Percentiles rank a stretch among this genome's conserved stretches.
Evolutionary conservation across 1,139 yeast genomes (phyloP).

Genomic region (Nakaseomyces sp.): DNA sequence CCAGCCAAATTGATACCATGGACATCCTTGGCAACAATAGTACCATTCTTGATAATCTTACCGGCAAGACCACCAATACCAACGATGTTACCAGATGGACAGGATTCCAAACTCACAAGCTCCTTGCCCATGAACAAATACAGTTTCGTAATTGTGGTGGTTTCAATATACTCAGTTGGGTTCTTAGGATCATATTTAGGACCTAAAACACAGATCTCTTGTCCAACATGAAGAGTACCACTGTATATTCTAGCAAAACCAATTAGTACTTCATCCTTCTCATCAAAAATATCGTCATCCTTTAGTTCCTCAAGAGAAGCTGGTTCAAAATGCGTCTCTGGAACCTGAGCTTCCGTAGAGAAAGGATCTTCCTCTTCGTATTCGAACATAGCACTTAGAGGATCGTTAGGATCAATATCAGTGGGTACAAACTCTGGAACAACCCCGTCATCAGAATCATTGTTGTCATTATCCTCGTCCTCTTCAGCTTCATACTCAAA

Average conservation of each 20-base stretch:
- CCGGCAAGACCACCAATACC: constrained; percentile 91
- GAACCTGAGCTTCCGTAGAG: constrained; percentile 27
- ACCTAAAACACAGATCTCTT: constrained; percentile 63
- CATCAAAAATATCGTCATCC: constrained; percentile 41
- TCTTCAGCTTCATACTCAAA: constrained; percentile 15
- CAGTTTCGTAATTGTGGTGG: constrained; percentile 52
- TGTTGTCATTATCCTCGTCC: constrained; percentile 12
- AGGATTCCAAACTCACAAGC: constrained; percentile 61
- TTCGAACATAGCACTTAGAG: constrained; percentile 29
- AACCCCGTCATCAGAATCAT: constrained; percentile 10
- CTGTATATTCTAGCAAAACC: constrained; percentile 88
- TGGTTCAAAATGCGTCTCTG: constrained; percentile 21
- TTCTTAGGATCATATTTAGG: constrained; percentile 76
- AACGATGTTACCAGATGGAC: constrained; percentile 92
- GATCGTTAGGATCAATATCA: constrained; percentile 30
- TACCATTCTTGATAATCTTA: constrained; percentile 76
- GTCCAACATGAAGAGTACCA: constrained; percentile 72
- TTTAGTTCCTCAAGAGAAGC: constrained; percentile 33
- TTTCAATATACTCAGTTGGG: constrained; percentile 52
- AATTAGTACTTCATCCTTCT: constrained; percentile 54
- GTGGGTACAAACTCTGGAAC: constrained; percentile 24
- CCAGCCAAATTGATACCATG: constrained; percentile 66
- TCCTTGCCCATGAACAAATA: constrained; percentile 91
- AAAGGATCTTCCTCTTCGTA: constrained; percentile 31
- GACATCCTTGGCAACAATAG: constrained; percentile 46